Evolutionary conservation across 306 rosid genomes (phyloP).

Genomic region (Cucurbita argyrosperma): DNA sequence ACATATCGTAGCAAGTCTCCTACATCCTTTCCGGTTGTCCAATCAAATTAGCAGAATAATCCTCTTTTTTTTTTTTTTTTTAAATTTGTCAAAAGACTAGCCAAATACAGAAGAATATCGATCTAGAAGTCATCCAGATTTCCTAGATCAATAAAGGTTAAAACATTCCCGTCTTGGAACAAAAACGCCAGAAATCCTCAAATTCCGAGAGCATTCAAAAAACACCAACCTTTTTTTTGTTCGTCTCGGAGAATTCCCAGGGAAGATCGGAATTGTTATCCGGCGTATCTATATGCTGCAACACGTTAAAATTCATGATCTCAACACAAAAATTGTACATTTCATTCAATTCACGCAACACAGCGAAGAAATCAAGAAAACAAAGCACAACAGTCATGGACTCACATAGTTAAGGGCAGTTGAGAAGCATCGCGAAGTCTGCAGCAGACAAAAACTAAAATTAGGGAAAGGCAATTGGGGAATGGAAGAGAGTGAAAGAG

Average conservation of each 20-base stretch:
- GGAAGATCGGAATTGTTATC: conserved; percentile 68
- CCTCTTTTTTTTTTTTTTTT: not conserved
- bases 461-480: conserved; percentile 8
- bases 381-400: not conserved
- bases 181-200: not conserved
- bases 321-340: not conserved
- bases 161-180: not conserved
- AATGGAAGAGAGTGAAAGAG: not conserved
- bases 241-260: conserved; percentile 59
- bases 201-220: not conserved
- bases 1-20: not conserved
- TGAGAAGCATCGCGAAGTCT: conserved; percentile 72
- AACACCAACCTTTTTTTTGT: conserved; percentile 44
- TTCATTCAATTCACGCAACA: not conserved
- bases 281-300: conserved; percentile 75
- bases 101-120: not conserved
- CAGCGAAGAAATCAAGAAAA: not conserved
- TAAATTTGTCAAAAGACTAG: not conserved
- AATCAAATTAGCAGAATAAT: not conserved
- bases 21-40: not conserved
- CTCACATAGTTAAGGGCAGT: conserved; percentile 92
- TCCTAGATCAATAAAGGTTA: not conserved
- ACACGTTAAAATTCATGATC: conserved; percentile 7
- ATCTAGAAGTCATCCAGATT: not conserved
- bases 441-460: conserved; percentile 8